A percentile compares a stretch with the other conserved stretches of the same genome.
phyloP scores from a whole-genome alignment of 2,329 filamentous ascomycete genomes.

The Fusarium nisikadoi region DNA sequence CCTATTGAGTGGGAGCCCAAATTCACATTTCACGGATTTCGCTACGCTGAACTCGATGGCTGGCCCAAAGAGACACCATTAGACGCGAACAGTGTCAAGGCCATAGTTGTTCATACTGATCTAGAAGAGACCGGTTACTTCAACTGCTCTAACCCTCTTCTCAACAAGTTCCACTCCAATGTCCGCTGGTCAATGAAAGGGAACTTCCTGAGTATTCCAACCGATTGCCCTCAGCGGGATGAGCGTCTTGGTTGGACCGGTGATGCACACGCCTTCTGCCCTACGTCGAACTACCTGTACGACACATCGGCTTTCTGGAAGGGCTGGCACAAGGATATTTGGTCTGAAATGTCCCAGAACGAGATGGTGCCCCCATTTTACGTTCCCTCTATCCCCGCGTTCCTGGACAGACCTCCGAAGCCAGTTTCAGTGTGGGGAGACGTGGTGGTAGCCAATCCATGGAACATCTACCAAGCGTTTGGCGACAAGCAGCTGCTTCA shows the following conservation, averaged over 20 bases:
- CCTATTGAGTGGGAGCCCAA: constrained; percentile 44
- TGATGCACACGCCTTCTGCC: constrained; percentile 59
- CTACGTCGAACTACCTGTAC: constrained; percentile 64
- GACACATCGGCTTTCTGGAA: constrained; percentile 59
- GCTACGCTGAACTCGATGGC: constrained; percentile 60
- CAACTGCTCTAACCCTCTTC: constrained; percentile 59
- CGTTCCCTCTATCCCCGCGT: not conserved
- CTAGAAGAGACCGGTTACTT: constrained; percentile 62
- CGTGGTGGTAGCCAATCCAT: constrained; percentile 18
- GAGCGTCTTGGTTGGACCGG: constrained; percentile 66
- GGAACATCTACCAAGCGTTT: constrained; percentile 16
- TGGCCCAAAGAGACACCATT: constrained; percentile 49
- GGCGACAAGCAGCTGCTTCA: constrained; percentile 5
- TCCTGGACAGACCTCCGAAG: not conserved
- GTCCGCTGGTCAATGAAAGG: constrained; percentile 65
- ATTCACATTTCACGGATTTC: constrained; percentile 67
- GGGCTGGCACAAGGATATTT: constrained; percentile 32
- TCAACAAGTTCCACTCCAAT: constrained; percentile 67
- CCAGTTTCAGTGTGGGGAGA: constrained; percentile 30
- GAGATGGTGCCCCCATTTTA: constrained; percentile 10
- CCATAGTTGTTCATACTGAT: constrained; percentile 60
- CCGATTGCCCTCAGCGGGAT: constrained; percentile 67
- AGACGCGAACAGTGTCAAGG: constrained; percentile 36
- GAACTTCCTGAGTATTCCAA: constrained; percentile 67
- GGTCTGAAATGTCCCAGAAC: constrained; percentile 27